These are phyloP conservation scores for Coniferiporia weirii DNA, from an alignment of 1,284 basidiomycete species.

Conservation along the genomic window DNA sequence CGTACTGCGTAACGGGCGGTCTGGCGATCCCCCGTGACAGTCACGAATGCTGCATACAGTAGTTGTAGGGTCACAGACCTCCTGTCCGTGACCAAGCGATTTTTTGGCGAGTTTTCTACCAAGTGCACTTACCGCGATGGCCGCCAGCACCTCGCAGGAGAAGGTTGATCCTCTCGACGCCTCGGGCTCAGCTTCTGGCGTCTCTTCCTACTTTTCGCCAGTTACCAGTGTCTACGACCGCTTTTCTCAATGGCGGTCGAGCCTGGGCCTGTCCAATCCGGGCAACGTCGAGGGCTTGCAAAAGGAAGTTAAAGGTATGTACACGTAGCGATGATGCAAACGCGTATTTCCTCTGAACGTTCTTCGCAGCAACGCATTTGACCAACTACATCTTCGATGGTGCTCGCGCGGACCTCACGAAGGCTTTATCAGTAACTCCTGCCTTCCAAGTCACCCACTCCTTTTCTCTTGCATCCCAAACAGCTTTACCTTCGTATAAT, in stretches of 20 bases:
- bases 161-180: constrained; percentile 6
- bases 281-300: constrained; percentile 88
- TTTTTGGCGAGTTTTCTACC: not conserved
- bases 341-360: constrained; percentile 13
- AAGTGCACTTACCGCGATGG: constrained; percentile 10
- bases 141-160: constrained; percentile 17
- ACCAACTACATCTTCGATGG: constrained; percentile 98
- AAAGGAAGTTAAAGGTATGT: constrained; percentile 83
- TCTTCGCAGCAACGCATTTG: constrained; percentile 72
- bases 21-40: too few relatives aligned
- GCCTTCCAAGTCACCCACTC: constrained; percentile 98
- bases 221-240: constrained; percentile 63
- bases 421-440: constrained; percentile 89
- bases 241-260: constrained; percentile 75
- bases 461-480: constrained; percentile 82
- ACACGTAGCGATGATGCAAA: constrained; percentile 10
- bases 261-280: constrained; percentile 79
- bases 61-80: not conserved
- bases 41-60: not conserved
- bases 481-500: constrained; percentile 79
- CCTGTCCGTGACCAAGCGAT: not conserved
- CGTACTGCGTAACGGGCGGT: too few relatives aligned
- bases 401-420: constrained; percentile 91
- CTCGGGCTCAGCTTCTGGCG: constrained; percentile 15
- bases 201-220: constrained; percentile 38